A percentile compares a stretch with the other conserved stretches of the same genome.
Evolutionary conservation across 2,329 filamentous ascomycete species (phyloP).

Genomic region (Aspergillus ustus): DNA sequence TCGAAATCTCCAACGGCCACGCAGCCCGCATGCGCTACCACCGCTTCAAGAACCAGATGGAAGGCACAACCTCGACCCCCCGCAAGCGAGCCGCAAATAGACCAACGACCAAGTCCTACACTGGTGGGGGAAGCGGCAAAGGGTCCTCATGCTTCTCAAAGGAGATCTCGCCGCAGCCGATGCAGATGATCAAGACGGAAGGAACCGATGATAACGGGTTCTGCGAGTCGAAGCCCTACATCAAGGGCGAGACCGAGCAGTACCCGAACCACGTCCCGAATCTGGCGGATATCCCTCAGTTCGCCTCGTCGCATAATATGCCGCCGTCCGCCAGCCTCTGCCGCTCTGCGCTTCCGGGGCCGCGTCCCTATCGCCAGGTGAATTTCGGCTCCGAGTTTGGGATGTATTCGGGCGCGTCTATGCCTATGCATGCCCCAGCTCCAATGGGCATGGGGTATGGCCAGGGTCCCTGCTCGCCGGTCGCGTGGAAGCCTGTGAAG

Average conservation of each 20-base stretch:
- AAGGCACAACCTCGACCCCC: conserved; percentile 42
- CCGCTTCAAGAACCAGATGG: conserved; percentile 59
- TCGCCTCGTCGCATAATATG: conserved; percentile 7
- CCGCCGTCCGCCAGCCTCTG: conserved; percentile 5
- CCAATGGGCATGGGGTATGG: conserved; percentile 7
- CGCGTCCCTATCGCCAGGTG: conserved; percentile 18
- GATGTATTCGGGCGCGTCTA: conserved; percentile 13
- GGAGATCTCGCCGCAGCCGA: conserved; percentile 13
- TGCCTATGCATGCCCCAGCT: neutral
- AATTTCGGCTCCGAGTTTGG: conserved; percentile 20
- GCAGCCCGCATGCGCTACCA: conserved; percentile 63
- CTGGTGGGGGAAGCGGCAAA: conserved; percentile 17
- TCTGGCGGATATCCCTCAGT: conserved; percentile 21
- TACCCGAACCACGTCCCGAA: conserved; percentile 14
- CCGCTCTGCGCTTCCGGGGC: conserved; percentile 14
- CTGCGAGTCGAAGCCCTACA: conserved; percentile 22
- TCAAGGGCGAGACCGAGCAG: conserved; percentile 29
- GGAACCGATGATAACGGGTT: neutral
- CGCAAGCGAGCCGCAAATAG: conserved; percentile 35
- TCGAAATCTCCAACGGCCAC: conserved; percentile 61
- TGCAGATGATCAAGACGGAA: conserved; percentile 22
- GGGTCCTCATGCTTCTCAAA: conserved; percentile 13
- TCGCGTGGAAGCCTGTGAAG: conserved; percentile 32
- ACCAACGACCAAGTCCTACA: conserved; percentile 18
- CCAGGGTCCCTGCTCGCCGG: neutral